A percentile compares a stretch with the other conserved stretches of the same genome.
Evolutionary conservation across 176 grass and related monocot species (phyloP).

Genomic region (Olyra latifolia): DNA sequence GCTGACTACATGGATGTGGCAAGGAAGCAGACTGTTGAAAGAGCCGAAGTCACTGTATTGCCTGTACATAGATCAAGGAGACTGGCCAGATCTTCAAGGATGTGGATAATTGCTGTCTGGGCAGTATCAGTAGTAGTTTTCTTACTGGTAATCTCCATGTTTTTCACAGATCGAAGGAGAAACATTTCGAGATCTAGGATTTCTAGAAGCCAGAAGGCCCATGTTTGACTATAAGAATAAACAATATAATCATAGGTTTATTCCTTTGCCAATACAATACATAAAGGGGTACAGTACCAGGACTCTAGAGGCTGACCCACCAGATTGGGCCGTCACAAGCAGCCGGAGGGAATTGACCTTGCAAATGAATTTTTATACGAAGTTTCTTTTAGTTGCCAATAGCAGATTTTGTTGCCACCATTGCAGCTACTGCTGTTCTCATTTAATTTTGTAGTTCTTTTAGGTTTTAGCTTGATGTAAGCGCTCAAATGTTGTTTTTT

Average conservation of each 20-base stretch:
- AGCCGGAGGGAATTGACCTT: not conserved
- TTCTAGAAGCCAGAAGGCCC: conserved; percentile 63
- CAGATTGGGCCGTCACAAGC: conserved; percentile 23
- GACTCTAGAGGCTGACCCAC: conserved; percentile 23
- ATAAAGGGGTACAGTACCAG: conserved; percentile 22
- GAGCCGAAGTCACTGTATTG: conserved; percentile 14
- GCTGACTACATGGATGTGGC: conserved; percentile 15
- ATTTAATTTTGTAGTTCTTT: conserved; percentile 18
- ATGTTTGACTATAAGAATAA: conserved; percentile 39
- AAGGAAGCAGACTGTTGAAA: conserved; percentile 16
- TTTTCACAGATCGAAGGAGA: conserved; percentile 61
- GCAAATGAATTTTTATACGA: not conserved
- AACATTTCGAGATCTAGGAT: conserved; percentile 49
- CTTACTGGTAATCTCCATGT: conserved; percentile 60
- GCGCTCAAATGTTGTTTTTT: not conserved
- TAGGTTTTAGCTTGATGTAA: conserved; percentile 21
- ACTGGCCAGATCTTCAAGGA: conserved; percentile 42
- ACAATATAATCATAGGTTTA: conserved; percentile 10
- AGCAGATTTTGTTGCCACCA: conserved; percentile 20
- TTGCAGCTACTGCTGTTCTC: not conserved
- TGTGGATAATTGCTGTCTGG: conserved; percentile 74
- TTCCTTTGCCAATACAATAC: conserved; percentile 21
- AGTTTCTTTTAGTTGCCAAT: conserved; percentile 1
- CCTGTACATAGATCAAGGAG: conserved; percentile 40
- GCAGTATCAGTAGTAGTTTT: conserved; percentile 61